Evolutionary conservation across 164 flowering plant genomes (phyloP).

Genomic region (Umbellularia californica): DNA sequence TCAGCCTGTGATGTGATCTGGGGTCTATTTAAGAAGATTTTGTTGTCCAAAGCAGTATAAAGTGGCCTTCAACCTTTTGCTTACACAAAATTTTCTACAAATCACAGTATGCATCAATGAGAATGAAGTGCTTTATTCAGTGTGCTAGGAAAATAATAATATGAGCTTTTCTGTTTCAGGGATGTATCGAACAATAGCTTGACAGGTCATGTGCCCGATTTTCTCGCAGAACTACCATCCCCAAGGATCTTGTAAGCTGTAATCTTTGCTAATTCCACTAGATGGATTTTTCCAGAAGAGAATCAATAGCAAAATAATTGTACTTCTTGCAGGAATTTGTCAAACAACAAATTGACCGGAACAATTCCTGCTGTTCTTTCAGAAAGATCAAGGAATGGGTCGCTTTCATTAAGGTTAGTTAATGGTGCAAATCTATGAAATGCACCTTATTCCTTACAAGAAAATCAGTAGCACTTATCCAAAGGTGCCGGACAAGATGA

Average conservation of each 20-base stretch:
- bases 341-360: neutral
- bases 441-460: too few species aligned
- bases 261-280: neutral
- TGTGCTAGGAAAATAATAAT: too few species aligned
- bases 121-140: too few species aligned
- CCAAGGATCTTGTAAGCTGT: slow-evolving; percentile 29
- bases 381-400: neutral
- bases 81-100: neutral
- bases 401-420: neutral
- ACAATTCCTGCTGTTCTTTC: neutral
- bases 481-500: too few species aligned
- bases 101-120: neutral
- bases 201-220: slow-evolving; percentile 30
- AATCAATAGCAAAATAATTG: too few species aligned
- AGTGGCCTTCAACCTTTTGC: neutral
- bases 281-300: neutral
- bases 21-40: too few species aligned
- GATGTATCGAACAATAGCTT: slow-evolving; percentile 32
- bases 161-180: neutral
- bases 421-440: too few species aligned
- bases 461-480: too few species aligned
- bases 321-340: neutral
- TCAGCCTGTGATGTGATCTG: too few species aligned
- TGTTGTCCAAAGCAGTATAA: too few species aligned
- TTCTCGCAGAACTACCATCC: slow-evolving; percentile 19